These are phyloP conservation scores for Dryadomyces quercivorus DNA, from an alignment of 2,329 filamentous ascomycete genomes.

Conservation along the genomic window DNA sequence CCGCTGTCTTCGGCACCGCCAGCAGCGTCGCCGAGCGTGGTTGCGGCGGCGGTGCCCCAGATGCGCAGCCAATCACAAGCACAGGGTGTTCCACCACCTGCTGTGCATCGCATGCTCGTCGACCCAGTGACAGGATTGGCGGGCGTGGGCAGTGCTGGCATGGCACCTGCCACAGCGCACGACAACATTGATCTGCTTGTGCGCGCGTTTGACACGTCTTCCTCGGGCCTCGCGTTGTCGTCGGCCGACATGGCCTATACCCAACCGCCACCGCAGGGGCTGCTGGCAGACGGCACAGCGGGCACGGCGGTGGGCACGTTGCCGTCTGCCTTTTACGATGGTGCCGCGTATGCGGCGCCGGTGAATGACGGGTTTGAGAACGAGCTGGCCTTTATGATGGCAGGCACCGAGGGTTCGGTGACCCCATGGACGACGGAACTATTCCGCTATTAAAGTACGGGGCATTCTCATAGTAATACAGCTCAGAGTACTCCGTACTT, in stretches of 20 bases:
- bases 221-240: not conserved
- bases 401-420: slow-evolving; percentile 19
- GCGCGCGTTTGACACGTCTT: slow-evolving; percentile 16
- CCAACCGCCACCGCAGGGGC: not conserved
- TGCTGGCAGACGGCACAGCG: not conserved
- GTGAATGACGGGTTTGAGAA: slow-evolving; percentile 31
- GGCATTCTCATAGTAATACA: not conserved
- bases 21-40: not conserved
- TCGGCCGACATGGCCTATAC: not conserved
- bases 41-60: not conserved
- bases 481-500: not conserved
- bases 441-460: slow-evolving; percentile 11
- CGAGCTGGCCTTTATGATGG: slow-evolving; percentile 31
- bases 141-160: not conserved
- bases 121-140: not conserved
- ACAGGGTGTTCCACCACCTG: not conserved
- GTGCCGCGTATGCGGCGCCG: not conserved
- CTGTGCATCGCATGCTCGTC: not conserved
- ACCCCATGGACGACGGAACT: slow-evolving; percentile 15
- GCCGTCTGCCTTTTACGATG: slow-evolving; percentile 1
- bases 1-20: not conserved
- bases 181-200: slow-evolving; percentile 26
- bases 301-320: not conserved
- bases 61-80: not conserved
- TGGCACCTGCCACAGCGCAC: not conserved